Evolutionary conservation across 225 moss, liverwort and hornwort genomes (phyloP).

Genomic region (Sphagnum tenellum): DNA sequence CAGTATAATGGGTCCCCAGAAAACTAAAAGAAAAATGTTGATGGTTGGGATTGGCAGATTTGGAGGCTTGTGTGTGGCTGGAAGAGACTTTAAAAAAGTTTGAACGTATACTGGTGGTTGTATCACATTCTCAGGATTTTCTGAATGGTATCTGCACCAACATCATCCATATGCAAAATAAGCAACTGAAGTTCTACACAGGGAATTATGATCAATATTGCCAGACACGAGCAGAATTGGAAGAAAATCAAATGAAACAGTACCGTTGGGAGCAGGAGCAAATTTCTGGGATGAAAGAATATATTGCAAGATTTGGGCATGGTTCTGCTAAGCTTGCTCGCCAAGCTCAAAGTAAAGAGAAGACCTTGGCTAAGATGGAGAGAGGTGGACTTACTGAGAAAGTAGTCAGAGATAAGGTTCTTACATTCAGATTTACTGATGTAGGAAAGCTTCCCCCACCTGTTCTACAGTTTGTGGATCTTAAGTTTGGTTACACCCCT

Average conservation of each 20-base stretch:
- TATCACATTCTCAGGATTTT: slow-evolving; percentile 91
- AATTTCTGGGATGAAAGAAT: slow-evolving; percentile 83
- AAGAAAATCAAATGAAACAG: slow-evolving; percentile 95
- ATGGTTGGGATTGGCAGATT: slow-evolving; percentile 26
- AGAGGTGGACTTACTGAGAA: slow-evolving; percentile 84
- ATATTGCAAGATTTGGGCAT: slow-evolving; percentile 86
- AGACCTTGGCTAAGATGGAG: slow-evolving; percentile 89
- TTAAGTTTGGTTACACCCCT: slow-evolving; percentile 61
- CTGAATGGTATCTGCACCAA: slow-evolving; percentile 83
- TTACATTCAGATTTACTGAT: slow-evolving; percentile 84
- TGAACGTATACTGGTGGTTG: slow-evolving; percentile 78
- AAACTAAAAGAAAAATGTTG: neutral
- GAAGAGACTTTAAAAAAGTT: slow-evolving; percentile 82
- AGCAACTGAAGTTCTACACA: slow-evolving; percentile 79
- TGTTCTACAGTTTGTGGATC: slow-evolving; percentile 73
- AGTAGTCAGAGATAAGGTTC: slow-evolving; percentile 64
- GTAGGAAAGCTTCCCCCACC: slow-evolving; percentile 87
- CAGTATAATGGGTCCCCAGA: too few species aligned
- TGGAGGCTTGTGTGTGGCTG: slow-evolving; percentile 91
- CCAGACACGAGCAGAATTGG: slow-evolving; percentile 72
- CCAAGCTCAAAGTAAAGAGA: slow-evolving; percentile 92
- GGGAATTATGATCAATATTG: slow-evolving; percentile 80
- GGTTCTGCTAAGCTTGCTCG: slow-evolving; percentile 88
- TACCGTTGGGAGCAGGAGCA: slow-evolving; percentile 97
- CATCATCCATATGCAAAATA: slow-evolving; percentile 86